A percentile compares a stretch with the other conserved stretches of the same genome.
These are phyloP conservation scores for Dorcoceras hygrometricum DNA, from an alignment of 257 asterid genomes.

Conservation along the genomic window DNA sequence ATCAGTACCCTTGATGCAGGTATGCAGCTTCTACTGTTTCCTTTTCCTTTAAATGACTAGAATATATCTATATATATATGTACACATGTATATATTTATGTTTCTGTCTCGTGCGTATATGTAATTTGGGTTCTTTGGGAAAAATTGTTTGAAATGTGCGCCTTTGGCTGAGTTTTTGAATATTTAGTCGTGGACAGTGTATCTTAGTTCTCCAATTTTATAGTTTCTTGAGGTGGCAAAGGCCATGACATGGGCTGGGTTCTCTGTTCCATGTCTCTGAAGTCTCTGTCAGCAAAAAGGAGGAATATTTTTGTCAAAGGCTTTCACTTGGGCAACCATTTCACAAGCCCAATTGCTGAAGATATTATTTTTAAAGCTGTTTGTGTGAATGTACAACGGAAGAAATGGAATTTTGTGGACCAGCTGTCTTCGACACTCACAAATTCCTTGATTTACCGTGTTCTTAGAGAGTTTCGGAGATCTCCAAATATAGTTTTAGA, in stretches of 20 bases:
- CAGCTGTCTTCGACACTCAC: conserved; percentile 44
- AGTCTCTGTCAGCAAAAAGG: neutral
- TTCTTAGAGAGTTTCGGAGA: conserved; percentile 52
- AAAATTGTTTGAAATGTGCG: neutral
- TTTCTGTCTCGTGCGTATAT: no score
- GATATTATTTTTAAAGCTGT: conserved; percentile 57
- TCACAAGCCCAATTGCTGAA: conserved; percentile 46
- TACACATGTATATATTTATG: no score
- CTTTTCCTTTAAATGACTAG: neutral
- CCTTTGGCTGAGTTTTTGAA: neutral
- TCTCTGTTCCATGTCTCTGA: neutral
- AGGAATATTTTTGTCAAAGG: neutral
- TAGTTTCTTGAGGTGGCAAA: neutral
- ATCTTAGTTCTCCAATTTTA: neutral
- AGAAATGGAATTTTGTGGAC: conserved; percentile 70
- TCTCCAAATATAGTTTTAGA: conserved; percentile 49
- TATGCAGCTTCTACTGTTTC: no score
- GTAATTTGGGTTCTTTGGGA: neutral
- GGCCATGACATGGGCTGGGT: neutral
- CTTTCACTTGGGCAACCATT: neutral
- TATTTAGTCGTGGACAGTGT: neutral
- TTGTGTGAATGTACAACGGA: conserved; percentile 65
- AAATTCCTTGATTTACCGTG: conserved; percentile 41
- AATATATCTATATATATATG: no score
- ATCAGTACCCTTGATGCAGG: neutral